Conservation (phyloP, 2,329 filamentous ascomycete genomes). For the Blumeriella jaapii region DNA sequence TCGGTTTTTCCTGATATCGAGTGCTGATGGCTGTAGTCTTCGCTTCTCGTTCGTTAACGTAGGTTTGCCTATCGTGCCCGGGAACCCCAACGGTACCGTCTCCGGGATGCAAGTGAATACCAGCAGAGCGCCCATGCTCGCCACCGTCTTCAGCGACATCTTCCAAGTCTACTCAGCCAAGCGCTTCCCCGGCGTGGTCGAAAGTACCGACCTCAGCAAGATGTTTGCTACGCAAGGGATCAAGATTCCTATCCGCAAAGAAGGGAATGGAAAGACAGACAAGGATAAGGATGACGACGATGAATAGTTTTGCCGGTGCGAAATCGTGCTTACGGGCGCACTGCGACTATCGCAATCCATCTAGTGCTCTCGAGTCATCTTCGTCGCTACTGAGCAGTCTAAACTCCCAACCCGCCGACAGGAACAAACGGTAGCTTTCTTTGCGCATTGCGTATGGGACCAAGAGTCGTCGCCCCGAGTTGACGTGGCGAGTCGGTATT, state of each 20-base stretch:
- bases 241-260: conserved; percentile 92
- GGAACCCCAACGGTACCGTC: conserved; percentile 26
- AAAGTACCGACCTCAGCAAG: conserved; percentile 84
- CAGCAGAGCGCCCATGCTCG: conserved; percentile 69
- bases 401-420: too few species aligned
- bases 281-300: conserved; percentile 24
- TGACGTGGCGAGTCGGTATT: too few species aligned
- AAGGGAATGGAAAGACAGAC: conserved; percentile 36
- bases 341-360: too few species aligned
- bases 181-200: conserved; percentile 95
- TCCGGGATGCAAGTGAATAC: conserved; percentile 48
- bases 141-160: conserved; percentile 72
- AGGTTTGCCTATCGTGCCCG: conserved; percentile 34
- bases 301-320: too few species aligned
- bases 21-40: conserved; percentile 32
- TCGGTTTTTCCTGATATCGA: neutral
- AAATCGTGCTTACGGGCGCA: too few species aligned
- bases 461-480: too few species aligned
- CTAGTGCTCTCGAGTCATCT: too few species aligned
- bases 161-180: conserved; percentile 96
- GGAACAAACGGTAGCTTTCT: too few species aligned
- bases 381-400: too few species aligned
- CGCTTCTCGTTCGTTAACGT: conserved; percentile 77
- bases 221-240: conserved; percentile 89
- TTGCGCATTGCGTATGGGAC: too few species aligned